Conservation (phyloP, 352 stramenopile genomes). For the Phytopythium cucurbitacearum region DNA sequence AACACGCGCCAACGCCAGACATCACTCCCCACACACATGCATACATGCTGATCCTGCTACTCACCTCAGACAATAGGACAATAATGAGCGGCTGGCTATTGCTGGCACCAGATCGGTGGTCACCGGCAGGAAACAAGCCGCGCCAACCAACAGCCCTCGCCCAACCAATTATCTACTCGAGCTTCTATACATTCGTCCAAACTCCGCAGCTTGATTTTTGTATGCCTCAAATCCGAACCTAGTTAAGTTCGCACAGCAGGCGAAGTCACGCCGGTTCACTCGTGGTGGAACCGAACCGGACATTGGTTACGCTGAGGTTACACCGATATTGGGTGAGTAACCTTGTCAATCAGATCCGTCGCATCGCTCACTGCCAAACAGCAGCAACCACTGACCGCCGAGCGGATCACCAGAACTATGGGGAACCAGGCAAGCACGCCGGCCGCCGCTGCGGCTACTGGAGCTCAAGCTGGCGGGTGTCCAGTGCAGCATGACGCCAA, state of each 20-base stretch:
- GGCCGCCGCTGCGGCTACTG: conserved; percentile 5
- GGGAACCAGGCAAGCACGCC: conserved; percentile 63
- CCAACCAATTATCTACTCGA: conserved; percentile 10
- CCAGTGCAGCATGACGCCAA: conserved; percentile 50
- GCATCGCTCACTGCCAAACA: too few species aligned
- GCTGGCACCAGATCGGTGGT: neutral
- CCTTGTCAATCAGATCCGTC: too few species aligned
- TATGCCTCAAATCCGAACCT: conserved; percentile 1
- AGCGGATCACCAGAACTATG: conserved; percentile 25
- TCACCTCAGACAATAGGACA: conserved; percentile 79
- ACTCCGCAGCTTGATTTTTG: conserved; percentile 4
- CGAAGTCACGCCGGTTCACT: neutral
- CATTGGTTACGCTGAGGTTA: neutral
- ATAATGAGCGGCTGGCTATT: conserved; percentile 16
- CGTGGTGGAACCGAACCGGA: neutral
- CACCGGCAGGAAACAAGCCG: conserved; percentile 1
- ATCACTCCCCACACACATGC: neutral
- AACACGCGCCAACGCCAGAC: neutral
- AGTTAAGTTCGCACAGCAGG: conserved; percentile 3
- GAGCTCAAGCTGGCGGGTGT: conserved; percentile 24
- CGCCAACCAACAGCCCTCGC: conserved; percentile 13
- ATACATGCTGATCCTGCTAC: conserved; percentile 2
- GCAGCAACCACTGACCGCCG: too few species aligned
- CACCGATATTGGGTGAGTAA: neutral
- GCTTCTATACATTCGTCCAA: conserved; percentile 12